Base-by-base conservation (phyloP, 2,329 filamentous ascomycete species). In the Neofusicoccum kwambonambiense region DNA sequence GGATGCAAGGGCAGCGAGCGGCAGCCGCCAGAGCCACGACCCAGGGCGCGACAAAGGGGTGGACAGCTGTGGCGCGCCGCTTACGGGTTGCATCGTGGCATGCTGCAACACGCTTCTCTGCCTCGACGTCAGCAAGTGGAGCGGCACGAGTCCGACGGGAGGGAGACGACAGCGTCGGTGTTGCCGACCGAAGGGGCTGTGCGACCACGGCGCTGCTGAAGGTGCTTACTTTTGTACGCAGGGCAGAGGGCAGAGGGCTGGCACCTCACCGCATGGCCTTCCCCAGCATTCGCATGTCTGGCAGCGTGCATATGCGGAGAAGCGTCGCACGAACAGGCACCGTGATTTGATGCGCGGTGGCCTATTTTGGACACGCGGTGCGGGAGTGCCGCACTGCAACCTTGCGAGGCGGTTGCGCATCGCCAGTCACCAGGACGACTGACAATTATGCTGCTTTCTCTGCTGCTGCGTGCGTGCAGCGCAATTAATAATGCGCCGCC, bases 261-360 rank as follows among this genome's bases (percentile, higher is more conserved):
- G n/a, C 41, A 47, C 41, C 56, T 60, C 56, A 60, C 56, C 56
- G 56, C 56, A 58, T 58, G 54, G 54, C 54, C 41, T 58, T 58
- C 54, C 41, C 54, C 41, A 45, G 54, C 39, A 22, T 15, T 60
- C 31, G 50, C 50, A 52, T 44, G 42, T 44, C 42, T 44, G 42
- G 39, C 39, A 42, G 52, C 37, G 19, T 42, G 52, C 52, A 56
- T 60, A 37, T 60, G 56, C 56, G 56, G 56, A 47, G 42, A 37
- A 35, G 41, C 42, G 56, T 60, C 42, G 56, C 56, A 60, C 56
- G 27, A 60, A 47, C 56, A 60, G 56, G 56, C 56, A 60, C 56
- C 56, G 50, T 52, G 50, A 52, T 52, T 52, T 17, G 50, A 52
- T 52, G 50, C 50, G 56, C 39, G 42, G 39, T 60, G 27, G 27